These are phyloP conservation scores for Chaetomium cochliodes DNA, from an alignment of 495 filamentous ascomycete species.

Conservation along the genomic window DNA sequence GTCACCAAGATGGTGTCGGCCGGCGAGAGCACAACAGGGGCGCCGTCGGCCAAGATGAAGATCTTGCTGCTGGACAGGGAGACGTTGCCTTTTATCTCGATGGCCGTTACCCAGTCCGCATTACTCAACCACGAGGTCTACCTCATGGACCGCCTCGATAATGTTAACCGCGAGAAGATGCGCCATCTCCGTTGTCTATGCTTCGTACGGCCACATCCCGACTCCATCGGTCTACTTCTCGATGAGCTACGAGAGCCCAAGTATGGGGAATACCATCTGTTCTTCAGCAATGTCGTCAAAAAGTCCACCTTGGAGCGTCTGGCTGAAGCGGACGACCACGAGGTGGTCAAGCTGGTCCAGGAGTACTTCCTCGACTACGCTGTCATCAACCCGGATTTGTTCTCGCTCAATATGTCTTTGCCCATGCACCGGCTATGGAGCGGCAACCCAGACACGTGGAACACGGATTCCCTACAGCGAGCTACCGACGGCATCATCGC, in stretches of 20 bases:
- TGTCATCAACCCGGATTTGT: slow-evolving; percentile 91
- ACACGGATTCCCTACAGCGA: slow-evolving; percentile 78
- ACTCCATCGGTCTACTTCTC: slow-evolving; percentile 88
- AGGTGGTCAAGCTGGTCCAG: slow-evolving; percentile 88
- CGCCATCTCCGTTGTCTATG: slow-evolving; percentile 90
- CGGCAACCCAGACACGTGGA: slow-evolving; percentile 82
- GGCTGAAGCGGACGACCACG: slow-evolving; percentile 96
- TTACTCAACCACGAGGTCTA: slow-evolving; percentile 97
- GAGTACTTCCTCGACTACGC: slow-evolving; percentile 96
- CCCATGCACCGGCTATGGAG: slow-evolving; percentile 77
- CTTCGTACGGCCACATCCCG: slow-evolving; percentile 86
- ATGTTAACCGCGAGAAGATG: slow-evolving; percentile 91
- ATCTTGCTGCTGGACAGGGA: slow-evolving; percentile 92
- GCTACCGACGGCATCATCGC: slow-evolving; percentile 84
- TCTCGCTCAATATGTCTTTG: slow-evolving; percentile 73
- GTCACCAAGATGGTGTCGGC: slow-evolving; percentile 94
- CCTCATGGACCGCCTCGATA: slow-evolving; percentile 94
- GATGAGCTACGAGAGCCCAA: slow-evolving; percentile 95
- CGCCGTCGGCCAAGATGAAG: slow-evolving; percentile 94
- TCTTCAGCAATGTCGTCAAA: slow-evolving; percentile 94
- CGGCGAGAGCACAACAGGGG: slow-evolving; percentile 68
- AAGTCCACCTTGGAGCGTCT: slow-evolving; percentile 94
- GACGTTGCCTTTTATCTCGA: slow-evolving; percentile 90
- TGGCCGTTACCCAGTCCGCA: slow-evolving; percentile 90
- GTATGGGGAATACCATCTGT: slow-evolving; percentile 96